phyloP scores from a whole-genome alignment of 169 alveolate species.

The Toxoplasma gondii region DNA sequence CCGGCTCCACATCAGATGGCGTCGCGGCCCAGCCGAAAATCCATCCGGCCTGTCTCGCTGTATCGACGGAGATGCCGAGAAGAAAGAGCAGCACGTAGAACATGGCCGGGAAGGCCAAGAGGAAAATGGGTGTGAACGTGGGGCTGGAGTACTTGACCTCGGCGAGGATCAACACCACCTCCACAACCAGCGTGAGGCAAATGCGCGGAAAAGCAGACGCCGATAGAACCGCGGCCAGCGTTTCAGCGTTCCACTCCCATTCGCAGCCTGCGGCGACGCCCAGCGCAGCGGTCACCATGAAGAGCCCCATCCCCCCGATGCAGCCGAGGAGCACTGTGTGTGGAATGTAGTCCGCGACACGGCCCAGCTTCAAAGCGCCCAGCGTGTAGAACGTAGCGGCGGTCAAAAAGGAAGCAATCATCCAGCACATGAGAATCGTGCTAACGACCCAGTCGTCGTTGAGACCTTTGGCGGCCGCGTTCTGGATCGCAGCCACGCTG shows the following conservation, averaged over 20 bases:
- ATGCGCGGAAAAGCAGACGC: not conserved
- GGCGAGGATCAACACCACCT: not conserved
- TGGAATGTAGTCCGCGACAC: constrained; percentile 7
- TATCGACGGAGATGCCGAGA: not conserved
- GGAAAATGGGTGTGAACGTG: not conserved
- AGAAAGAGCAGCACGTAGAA: not conserved
- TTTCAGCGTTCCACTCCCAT: not conserved
- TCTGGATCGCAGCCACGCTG: constrained; percentile 6
- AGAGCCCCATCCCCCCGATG: constrained; percentile 45
- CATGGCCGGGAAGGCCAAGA: not conserved
- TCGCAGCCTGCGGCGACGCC: constrained; percentile 42
- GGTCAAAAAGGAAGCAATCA: not conserved
- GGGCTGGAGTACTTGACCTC: not conserved
- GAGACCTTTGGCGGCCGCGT: not conserved
- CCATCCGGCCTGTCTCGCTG: constrained; percentile 5
- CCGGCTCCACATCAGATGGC: not conserved
- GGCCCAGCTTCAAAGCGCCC: constrained; percentile 4
- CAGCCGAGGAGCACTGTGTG: constrained; percentile 31
- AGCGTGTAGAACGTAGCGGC: not conserved
- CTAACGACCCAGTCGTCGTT: constrained; percentile 32
- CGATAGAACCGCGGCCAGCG: not conserved
- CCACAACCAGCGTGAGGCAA: not conserved
- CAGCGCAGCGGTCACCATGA: constrained; percentile 14
- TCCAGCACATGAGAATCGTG: constrained; percentile 16
- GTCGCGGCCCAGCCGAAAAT: not conserved